Conservation (phyloP, 352 stramenopile species). For the Blastocystis hominis region DNA sequence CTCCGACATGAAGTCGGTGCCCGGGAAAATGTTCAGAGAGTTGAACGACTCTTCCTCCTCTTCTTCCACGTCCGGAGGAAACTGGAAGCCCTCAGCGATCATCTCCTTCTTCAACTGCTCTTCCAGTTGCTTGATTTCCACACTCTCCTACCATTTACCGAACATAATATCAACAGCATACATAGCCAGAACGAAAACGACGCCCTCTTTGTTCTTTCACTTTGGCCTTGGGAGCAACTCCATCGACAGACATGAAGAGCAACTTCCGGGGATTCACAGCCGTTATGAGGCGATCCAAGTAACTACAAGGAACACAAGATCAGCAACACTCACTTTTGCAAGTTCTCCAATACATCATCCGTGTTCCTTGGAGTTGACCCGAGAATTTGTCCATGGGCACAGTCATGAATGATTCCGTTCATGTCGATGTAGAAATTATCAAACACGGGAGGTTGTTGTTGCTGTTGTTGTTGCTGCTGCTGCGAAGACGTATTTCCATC, state of each 20-base stretch:
- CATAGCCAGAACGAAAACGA: constrained; percentile 75
- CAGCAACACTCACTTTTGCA: constrained; percentile 68
- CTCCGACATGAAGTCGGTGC: constrained; percentile 79
- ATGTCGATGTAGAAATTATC: constrained; percentile 82
- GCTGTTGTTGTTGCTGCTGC: not conserved
- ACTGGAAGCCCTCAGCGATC: constrained; percentile 70
- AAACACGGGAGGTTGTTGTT: constrained; percentile 59
- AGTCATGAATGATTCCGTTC: constrained; percentile 80
- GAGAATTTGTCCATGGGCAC: constrained; percentile 71
- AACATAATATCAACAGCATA: constrained; percentile 66
- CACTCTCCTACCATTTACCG: constrained; percentile 66
- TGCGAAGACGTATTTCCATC: not conserved
- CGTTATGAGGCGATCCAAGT: constrained; percentile 75
- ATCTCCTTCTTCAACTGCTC: constrained; percentile 75
- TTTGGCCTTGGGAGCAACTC: constrained; percentile 76
- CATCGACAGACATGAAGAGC: constrained; percentile 78
- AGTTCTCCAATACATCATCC: constrained; percentile 75
- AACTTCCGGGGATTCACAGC: constrained; percentile 73
- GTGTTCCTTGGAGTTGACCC: constrained; percentile 71
- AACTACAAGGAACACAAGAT: constrained; percentile 58
- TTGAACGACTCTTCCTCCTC: constrained; percentile 68
- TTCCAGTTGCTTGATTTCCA: constrained; percentile 72
- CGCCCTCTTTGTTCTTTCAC: constrained; percentile 79
- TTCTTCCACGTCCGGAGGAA: constrained; percentile 65
- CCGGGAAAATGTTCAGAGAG: constrained; percentile 41